These are phyloP conservation scores for Fusarium scirpi DNA, from an alignment of 2,329 filamentous ascomycete genomes.

Conservation along the genomic window DNA sequence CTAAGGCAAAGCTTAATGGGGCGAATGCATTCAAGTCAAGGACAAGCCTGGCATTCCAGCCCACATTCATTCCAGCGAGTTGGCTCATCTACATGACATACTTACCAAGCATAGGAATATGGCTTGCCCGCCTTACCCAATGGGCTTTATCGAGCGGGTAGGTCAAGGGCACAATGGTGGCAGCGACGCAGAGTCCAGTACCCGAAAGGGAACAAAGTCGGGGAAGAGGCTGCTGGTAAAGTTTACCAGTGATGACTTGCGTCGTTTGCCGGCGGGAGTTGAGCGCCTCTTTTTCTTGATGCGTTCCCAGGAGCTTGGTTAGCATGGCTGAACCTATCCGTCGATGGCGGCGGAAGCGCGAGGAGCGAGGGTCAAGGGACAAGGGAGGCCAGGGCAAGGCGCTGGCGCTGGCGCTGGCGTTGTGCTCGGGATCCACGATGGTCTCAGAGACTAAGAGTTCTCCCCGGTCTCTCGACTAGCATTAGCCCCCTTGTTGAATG, in stretches of 20 bases:
- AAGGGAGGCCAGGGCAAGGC: constrained; percentile 4
- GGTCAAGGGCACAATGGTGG: constrained; percentile 24
- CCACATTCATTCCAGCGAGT: constrained; percentile 40
- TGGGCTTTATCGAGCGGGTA: constrained; percentile 31
- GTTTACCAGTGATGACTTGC: constrained; percentile 36
- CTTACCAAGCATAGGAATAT: constrained; percentile 26
- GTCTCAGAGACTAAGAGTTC: constrained; percentile 32
- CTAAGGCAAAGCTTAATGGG: not conserved
- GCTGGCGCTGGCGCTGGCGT: not conserved
- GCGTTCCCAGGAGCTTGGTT: constrained; percentile 50
- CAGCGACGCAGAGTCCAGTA: constrained; percentile 15
- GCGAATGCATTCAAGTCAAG: constrained; percentile 22
- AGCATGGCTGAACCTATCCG: constrained; percentile 52
- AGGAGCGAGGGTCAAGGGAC: constrained; percentile 28
- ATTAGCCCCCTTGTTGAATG: constrained; percentile 6
- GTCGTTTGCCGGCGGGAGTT: constrained; percentile 42
- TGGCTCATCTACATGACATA: constrained; percentile 28
- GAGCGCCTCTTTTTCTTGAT: constrained; percentile 46
- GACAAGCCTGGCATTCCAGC: constrained; percentile 34
- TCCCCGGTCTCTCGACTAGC: constrained; percentile 25
- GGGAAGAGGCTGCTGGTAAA: constrained; percentile 36
- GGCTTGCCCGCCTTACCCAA: constrained; percentile 40
- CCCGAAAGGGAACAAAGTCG: constrained; percentile 25
- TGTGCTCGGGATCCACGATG: constrained; percentile 39
- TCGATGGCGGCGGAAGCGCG: constrained; percentile 49